Percentiles rank a stretch among this genome's conserved stretches.
Conservation (phyloP, 441 rosid species). For the Adansonia grandidieri region DNA sequence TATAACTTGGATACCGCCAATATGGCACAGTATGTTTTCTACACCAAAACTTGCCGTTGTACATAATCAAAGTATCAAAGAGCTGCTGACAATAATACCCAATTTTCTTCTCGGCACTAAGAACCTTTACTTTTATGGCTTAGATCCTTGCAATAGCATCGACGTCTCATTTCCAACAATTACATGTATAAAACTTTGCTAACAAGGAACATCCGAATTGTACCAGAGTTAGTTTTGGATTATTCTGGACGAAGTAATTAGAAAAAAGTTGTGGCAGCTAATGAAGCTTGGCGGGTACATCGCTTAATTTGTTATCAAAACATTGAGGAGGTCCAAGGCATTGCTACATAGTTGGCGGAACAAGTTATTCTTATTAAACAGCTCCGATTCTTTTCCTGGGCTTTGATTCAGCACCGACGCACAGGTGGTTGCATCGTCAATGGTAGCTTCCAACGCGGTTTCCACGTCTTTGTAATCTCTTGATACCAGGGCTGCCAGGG, state of each 20-base stretch:
- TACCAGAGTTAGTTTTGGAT: not conserved
- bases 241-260: not conserved
- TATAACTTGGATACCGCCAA: not conserved
- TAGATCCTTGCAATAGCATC: not conserved
- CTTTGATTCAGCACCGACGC: not conserved
- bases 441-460: conserved; percentile 21
- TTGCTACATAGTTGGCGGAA: conserved; percentile 41
- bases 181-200: not conserved
- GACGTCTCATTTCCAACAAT: not conserved
- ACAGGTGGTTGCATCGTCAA: conserved; percentile 24
- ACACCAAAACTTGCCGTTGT: no score
- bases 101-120: not conserved
- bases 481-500: conserved; percentile 22
- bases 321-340: conserved; percentile 39
- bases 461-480: conserved; percentile 21
- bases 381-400: not conserved
- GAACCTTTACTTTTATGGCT: not conserved
- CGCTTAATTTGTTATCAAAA: conserved; percentile 25
- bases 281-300: not conserved
- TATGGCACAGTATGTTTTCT: not conserved
- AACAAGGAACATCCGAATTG: not conserved
- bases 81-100: not conserved
- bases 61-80: not conserved
- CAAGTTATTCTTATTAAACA: not conserved
- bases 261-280: not conserved